These are phyloP conservation scores for Nakazawaea laoshanensis DNA, from an alignment of 805 yeast genomes.

Conservation along the genomic window DNA sequence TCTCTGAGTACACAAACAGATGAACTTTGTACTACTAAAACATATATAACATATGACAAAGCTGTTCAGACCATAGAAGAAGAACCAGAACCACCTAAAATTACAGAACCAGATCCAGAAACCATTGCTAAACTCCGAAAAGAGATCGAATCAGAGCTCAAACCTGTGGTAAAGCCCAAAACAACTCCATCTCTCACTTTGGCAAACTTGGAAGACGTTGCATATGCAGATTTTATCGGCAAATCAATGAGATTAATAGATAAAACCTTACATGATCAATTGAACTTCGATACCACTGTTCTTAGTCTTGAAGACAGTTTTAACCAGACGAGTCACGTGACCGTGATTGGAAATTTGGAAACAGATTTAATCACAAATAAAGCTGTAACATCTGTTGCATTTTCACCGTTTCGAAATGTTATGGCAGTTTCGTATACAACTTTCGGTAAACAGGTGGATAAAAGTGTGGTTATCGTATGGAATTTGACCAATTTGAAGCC, in stretches of 20 bases:
- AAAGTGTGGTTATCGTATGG: conserved; percentile 23
- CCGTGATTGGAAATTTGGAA: no score
- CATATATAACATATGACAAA: conserved; percentile 7
- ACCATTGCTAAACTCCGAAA: not conserved
- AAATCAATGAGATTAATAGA: conserved; percentile 5
- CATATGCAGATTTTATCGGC: conserved; percentile 6
- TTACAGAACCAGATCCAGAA: not conserved
- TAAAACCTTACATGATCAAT: conserved; percentile 1
- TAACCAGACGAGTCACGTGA: not conserved
- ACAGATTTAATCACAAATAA: not conserved
- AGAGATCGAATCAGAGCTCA: not conserved
- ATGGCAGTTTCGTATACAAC: conserved; percentile 11
- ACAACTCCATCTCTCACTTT: no score
- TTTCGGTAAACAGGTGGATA: conserved; percentile 7
- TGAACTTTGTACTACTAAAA: not conserved
- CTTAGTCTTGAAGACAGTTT: not conserved
- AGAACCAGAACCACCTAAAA: not conserved
- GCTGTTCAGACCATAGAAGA: conserved; percentile 3
- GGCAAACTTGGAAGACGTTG: not conserved
- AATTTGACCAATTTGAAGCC: conserved; percentile 16
- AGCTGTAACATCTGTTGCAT: conserved; percentile 14
- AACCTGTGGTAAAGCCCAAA: no score
- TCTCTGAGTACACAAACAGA: not conserved
- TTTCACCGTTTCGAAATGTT: conserved; percentile 11
- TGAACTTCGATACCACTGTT: no score